Evolutionary conservation across 495 filamentous ascomycete species (phyloP), one percentile per base, ranked within the genome.

Genomic region (Talaromyces wortmannii): DNA sequence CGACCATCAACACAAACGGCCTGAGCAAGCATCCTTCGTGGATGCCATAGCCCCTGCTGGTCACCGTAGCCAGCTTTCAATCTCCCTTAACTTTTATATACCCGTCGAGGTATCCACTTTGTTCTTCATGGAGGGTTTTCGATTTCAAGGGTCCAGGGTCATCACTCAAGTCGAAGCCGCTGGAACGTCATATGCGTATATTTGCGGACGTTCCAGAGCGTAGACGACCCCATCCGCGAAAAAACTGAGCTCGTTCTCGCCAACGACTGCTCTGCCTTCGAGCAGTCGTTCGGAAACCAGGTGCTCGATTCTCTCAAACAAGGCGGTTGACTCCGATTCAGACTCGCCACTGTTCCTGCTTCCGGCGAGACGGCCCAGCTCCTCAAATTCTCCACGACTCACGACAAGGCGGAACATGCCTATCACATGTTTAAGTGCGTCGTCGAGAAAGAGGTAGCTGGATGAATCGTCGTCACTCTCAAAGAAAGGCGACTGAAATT

Each of bases 371-470:
- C 17, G 50, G 45, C 68, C 58, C 12, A 77, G 63, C 16, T 68
- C 68, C 30, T 67, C 61, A 31, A 76, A 58, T 31, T 77, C 74
- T 18, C 70, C 69, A 13, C 61, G 63, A n/a, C 61, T 56, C 13
- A 77, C 61, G 16, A 76, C 59, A 36, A 74, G 70, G 59, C 62
- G 67, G 53, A 77, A 77, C 7, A 67, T 61, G 6, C 72, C 70
- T 45, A 74, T 70, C 45, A 77, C 74, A 55, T 77, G 74, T 42
- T 59, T 64, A 6, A 70, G 60, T 8, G 70, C 64, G 12, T 62
- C 57, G 48, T 77, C 71, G 11, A 76, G 62, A 16, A 74, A 75
- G 16, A 53, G 32, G 16, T 18, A 45, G 31, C 71, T 57, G 42
- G 63, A 67, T 50, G 61, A 60, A 32, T 65, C 55, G 45, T 62